phyloP scores from a whole-genome alignment of 257 asterid genomes.

The Nicotiana undulata region DNA sequence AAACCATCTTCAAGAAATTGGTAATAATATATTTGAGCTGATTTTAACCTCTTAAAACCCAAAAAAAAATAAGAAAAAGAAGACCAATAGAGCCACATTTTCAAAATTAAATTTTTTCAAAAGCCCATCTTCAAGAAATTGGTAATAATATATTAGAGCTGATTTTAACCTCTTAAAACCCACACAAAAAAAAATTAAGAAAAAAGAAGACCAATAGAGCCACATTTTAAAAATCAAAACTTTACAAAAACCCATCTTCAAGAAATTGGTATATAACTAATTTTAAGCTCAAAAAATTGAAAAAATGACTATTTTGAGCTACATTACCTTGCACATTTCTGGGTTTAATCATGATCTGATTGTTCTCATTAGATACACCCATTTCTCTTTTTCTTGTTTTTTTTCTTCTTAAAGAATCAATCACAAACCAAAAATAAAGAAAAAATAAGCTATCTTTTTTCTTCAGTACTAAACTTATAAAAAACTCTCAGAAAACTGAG shows the following conservation, averaged over 20 bases:
- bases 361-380: conserved; percentile 42
- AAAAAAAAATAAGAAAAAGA: conserved; percentile 2
- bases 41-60: neutral
- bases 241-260: neutral
- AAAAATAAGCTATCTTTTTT: neutral
- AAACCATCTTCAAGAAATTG: neutral
- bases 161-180: neutral
- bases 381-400: neutral
- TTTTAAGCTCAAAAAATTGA: neutral
- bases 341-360: conserved; percentile 31
- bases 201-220: no score
- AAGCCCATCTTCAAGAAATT: neutral
- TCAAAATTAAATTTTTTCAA: neutral
- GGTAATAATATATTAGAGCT: neutral
- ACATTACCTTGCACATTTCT: conserved; percentile 45
- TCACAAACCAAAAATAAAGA: neutral
- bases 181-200: neutral
- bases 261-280: neutral
- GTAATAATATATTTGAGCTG: neutral
- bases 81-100: neutral
- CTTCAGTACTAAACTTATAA: neutral
- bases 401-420: neutral
- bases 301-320: neutral
- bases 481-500: neutral
- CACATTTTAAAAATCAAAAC: neutral